Conservation (phyloP, 352 stramenopile species). For the Saprolegnia diclina region DNA sequence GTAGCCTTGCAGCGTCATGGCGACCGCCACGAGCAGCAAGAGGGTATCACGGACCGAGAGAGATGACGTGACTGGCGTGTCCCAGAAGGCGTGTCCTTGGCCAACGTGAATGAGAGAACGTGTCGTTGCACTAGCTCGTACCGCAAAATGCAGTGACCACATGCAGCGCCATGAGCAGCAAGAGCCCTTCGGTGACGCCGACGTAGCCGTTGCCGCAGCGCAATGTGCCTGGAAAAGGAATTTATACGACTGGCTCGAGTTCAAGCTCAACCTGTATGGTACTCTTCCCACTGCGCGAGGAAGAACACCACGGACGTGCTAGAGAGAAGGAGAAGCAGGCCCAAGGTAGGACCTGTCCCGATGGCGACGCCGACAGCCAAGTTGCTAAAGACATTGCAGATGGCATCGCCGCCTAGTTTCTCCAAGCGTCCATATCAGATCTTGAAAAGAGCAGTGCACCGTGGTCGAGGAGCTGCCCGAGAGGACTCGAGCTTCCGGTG, state of each 20-base stretch:
- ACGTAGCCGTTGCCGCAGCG: conserved; percentile 79
- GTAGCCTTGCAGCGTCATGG: not conserved
- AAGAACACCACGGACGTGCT: conserved; percentile 79
- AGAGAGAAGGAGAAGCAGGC: conserved; percentile 52
- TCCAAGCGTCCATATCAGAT: not conserved
- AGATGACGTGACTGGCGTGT: conserved; percentile 66
- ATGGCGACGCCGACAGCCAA: conserved; percentile 58
- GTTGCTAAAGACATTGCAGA: conserved; percentile 77
- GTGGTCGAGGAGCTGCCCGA: conserved; percentile 99
- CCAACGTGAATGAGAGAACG: conserved; percentile 31
- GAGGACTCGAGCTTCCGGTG: conserved; percentile 88
- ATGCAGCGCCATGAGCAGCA: conserved; percentile 63
- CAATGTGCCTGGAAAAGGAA: conserved; percentile 30
- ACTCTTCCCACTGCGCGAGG: conserved; percentile 81
- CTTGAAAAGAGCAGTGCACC: conserved; percentile 33
- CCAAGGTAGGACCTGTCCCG: conserved; percentile 41
- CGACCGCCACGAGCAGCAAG: not conserved
- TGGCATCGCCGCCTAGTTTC: conserved; percentile 58
- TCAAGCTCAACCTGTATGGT: conserved; percentile 42
- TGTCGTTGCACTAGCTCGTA: too few species aligned
- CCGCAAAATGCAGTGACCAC: conserved; percentile 52
- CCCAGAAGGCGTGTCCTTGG: conserved; percentile 41
- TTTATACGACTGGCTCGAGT: too few species aligned
- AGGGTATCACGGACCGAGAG: conserved; percentile 49
- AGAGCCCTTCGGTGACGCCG: conserved; percentile 75